A percentile compares a stretch with the other conserved stretches of the same genome.
These are phyloP conservation scores for Stemphylium lycopersici DNA, from an alignment of 2,329 filamentous ascomycete genomes.

Conservation along the genomic window DNA sequence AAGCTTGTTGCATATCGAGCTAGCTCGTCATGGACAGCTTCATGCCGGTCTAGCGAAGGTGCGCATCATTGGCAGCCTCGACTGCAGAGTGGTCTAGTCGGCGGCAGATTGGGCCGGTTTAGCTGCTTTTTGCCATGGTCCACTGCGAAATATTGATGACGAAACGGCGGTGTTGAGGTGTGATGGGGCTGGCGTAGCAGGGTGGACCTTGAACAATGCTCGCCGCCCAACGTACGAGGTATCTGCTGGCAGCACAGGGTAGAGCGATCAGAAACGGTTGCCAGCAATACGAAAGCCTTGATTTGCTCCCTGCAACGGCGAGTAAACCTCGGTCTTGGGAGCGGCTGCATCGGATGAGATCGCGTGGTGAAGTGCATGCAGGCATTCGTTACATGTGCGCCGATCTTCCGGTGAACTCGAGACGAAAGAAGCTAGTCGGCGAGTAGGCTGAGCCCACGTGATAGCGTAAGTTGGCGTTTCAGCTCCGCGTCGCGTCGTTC, in stretches of 20 bases:
- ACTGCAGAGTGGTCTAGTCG: constrained; percentile 8
- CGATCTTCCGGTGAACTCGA: constrained; percentile 22
- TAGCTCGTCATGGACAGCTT: constrained; percentile 39
- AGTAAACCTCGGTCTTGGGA: constrained; percentile 21
- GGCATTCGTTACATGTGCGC: constrained; percentile 25
- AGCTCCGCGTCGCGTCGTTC: constrained; percentile 23
- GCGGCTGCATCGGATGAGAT: constrained; percentile 37
- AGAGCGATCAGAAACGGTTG: constrained; percentile 13
- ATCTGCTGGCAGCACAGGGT: constrained; percentile 21
- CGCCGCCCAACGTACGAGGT: constrained; percentile 15
- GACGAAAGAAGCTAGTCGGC: constrained; percentile 1
- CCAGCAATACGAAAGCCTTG: constrained; percentile 25
- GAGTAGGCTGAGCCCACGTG: neutral
- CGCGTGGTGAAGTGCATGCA: constrained; percentile 23
- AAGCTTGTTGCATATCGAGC: constrained; percentile 33
- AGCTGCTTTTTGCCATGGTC: constrained; percentile 19
- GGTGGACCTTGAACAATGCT: constrained; percentile 21
- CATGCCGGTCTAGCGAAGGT: constrained; percentile 25
- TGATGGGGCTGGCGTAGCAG: constrained; percentile 18
- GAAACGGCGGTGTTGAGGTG: constrained; percentile 35
- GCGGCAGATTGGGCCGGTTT: constrained; percentile 7
- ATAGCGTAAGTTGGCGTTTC: constrained; percentile 15
- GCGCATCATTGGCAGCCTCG: constrained; percentile 25
- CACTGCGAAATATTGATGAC: constrained; percentile 13
- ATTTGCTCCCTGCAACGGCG: constrained; percentile 28